phyloP scores from a whole-genome alignment of 192 early-diverging fungal species.

The Physocladia obscura region DNA sequence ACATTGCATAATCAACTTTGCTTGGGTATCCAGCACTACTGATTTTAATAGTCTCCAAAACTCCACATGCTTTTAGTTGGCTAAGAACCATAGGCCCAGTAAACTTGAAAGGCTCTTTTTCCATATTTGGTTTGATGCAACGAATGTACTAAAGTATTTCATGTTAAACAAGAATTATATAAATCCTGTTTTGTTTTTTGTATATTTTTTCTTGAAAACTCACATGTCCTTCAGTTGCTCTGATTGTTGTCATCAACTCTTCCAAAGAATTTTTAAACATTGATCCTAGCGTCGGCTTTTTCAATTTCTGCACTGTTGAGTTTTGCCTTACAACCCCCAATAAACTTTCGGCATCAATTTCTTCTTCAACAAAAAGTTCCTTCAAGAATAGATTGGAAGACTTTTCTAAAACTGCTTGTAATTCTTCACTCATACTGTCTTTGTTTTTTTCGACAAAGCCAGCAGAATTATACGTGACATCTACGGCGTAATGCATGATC shows the following conservation, averaged over 20 bases:
- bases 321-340: background rate
- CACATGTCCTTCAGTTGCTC: constrained; percentile 78
- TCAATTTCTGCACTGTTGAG: no score
- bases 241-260: constrained; percentile 86
- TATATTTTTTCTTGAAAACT: constrained; percentile 1
- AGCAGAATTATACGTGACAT: constrained; percentile 80
- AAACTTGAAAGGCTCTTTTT: constrained; percentile 83
- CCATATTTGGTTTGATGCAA: constrained; percentile 96
- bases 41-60: constrained; percentile 91
- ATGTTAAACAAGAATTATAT: background rate
- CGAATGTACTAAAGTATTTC: constrained; percentile 76
- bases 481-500: constrained; percentile 84
- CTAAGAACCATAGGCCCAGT: constrained; percentile 88
- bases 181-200: no score
- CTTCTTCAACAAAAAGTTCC: constrained; percentile 58
- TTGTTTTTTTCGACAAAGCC: constrained; percentile 92
- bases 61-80: constrained; percentile 86
- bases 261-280: constrained; percentile 76
- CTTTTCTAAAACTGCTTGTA: constrained; percentile 69
- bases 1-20: constrained; percentile 75
- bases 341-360: background rate
- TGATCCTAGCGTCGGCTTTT: constrained; percentile 83
- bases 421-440: constrained; percentile 89
- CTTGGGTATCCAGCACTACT: constrained; percentile 87
- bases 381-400: constrained; percentile 73